Percentiles rank a stretch among this genome's conserved stretches.
Evolutionary conservation across 257 asterid species (phyloP).

Genomic region (Solanum raphanifolium): DNA sequence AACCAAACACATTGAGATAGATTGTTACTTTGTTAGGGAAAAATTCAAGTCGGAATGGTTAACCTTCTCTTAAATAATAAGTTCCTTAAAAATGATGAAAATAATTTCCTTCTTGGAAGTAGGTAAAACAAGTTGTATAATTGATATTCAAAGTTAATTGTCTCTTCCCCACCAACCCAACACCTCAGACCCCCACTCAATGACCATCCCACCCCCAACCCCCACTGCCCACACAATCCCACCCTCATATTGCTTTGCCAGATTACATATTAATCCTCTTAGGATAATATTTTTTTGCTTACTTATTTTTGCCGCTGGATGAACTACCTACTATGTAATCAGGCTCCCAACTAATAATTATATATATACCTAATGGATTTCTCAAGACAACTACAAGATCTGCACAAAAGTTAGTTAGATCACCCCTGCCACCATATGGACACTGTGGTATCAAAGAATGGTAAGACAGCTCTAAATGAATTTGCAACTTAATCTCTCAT

Average conservation of each 20-base stretch:
- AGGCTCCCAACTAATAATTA: background rate
- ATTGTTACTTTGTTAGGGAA: background rate
- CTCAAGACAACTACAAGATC: background rate
- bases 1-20: background rate
- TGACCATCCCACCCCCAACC: background rate
- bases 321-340: background rate
- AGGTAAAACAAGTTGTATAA: background rate
- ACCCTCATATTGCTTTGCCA: background rate
- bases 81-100: background rate
- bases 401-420: background rate
- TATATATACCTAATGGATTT: background rate
- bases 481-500: background rate
- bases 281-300: background rate
- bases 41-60: background rate
- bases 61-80: background rate
- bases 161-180: background rate
- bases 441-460: background rate
- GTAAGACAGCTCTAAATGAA: background rate
- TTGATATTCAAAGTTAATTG: background rate
- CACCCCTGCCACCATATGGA: background rate
- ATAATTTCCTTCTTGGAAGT: background rate
- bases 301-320: background rate
- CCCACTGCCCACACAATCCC: background rate
- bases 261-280: background rate
- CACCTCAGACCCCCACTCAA: background rate